Conservation (phyloP, 768 basidiomycete species). For the Hypsizygus marmoreus region DNA sequence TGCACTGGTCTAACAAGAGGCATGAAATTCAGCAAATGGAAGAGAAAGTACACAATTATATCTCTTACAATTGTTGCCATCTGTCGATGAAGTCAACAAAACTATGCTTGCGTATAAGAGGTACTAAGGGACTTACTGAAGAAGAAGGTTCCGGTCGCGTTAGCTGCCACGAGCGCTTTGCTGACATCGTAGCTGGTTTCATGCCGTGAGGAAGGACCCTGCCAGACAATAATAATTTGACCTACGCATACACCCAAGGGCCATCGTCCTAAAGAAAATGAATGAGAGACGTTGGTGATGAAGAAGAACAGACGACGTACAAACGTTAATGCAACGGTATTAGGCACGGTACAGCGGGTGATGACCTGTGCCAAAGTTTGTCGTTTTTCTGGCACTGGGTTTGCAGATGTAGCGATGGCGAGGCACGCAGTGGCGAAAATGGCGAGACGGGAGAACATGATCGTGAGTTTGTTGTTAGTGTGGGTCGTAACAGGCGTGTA, state of each 20-base stretch:
- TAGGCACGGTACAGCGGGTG: slow-evolving; percentile 31
- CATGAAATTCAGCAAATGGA: not conserved
- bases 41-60: not conserved
- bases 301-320: slow-evolving; percentile 20
- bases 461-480: not conserved
- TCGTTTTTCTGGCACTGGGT: slow-evolving; percentile 14
- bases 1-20: slow-evolving; percentile 32
- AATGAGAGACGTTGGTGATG: not conserved
- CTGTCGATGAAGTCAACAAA: slow-evolving; percentile 13
- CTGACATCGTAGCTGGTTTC: slow-evolving; percentile 20
- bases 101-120: not conserved
- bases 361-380: slow-evolving; percentile 26
- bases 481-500: slow-evolving; percentile 1
- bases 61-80: slow-evolving; percentile 43
- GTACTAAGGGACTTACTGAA: slow-evolving; percentile 14
- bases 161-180: slow-evolving; percentile 30
- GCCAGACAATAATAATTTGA: not conserved
- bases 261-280: slow-evolving; percentile 19
- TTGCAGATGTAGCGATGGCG: slow-evolving; percentile 10
- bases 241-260: slow-evolving; percentile 17
- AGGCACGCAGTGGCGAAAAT: slow-evolving; percentile 11
- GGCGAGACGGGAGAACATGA: slow-evolving; percentile 15
- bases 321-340: slow-evolving; percentile 36
- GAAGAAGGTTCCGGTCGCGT: slow-evolving; percentile 46
- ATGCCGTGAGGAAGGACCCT: not conserved